phyloP scores from a whole-genome alignment of 2,329 filamentous ascomycete species.

The Monilinia aucupariae region DNA sequence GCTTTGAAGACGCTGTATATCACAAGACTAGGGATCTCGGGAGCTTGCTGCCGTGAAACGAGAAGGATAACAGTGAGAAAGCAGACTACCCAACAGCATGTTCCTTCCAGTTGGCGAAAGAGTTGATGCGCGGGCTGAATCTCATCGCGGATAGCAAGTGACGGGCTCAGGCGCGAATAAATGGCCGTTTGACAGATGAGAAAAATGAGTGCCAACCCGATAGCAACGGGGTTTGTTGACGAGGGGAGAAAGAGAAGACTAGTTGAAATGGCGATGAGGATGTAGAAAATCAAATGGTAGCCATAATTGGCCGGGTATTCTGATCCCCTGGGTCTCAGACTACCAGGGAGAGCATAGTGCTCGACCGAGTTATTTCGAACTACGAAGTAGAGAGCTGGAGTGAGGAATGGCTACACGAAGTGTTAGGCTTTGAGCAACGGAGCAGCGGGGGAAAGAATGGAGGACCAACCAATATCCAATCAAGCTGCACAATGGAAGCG shows the following conservation, averaged over 20 bases:
- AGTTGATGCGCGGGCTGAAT: not conserved
- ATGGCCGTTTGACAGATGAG: conserved; percentile 11
- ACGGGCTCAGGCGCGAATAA: not conserved
- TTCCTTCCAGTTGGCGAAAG: conserved; percentile 1
- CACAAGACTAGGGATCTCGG: not conserved
- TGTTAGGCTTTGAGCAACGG: not conserved
- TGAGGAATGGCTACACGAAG: conserved; percentile 9
- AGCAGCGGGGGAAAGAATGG: not conserved
- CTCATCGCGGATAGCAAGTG: not conserved
- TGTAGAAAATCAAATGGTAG: conserved; percentile 8
- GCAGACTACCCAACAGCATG: conserved; percentile 17
- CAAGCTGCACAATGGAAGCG: conserved; percentile 9
- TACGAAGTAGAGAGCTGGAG: conserved; percentile 15
- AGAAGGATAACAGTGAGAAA: conserved; percentile 12
- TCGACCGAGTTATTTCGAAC: not conserved
- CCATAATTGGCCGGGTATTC: not conserved
- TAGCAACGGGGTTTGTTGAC: not conserved
- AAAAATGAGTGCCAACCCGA: conserved; percentile 4
- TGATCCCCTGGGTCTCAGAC: not conserved
- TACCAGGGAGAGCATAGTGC: not conserved
- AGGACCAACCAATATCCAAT: conserved; percentile 16
- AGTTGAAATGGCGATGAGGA: conserved; percentile 12
- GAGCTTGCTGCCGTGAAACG: conserved; percentile 4
- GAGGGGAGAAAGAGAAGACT: conserved; percentile 11
- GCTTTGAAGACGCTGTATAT: conserved; percentile 2